Percentiles rank a stretch among this genome's conserved stretches.
These are phyloP conservation scores for Lanmaoa rubissima DNA, from an alignment of 768 basidiomycete species.

Conservation along the genomic window DNA sequence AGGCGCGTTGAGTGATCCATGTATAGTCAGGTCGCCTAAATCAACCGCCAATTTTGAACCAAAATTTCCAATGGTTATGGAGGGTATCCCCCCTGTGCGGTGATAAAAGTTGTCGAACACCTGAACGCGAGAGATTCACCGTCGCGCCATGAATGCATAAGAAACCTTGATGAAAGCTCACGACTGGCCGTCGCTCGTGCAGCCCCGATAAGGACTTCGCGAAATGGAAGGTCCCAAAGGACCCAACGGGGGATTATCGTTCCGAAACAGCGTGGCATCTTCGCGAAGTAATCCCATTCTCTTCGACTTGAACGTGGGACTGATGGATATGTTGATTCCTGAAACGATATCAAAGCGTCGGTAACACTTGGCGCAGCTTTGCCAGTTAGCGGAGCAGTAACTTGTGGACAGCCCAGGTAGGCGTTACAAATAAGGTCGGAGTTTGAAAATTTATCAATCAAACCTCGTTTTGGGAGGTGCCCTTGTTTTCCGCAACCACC, in stretches of 20 bases:
- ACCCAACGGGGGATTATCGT: background rate
- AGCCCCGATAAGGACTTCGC: background rate
- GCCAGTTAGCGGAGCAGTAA: too few species aligned
- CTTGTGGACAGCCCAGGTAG: background rate
- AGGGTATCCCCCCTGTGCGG: background rate
- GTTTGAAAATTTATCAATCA: constrained; percentile 37
- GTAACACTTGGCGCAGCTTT: background rate
- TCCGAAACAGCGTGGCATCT: background rate
- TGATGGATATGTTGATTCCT: background rate
- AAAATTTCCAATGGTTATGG: background rate
- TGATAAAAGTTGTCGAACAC: background rate
- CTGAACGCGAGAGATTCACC: background rate
- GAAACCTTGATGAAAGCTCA: background rate
- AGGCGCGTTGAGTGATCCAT: background rate
- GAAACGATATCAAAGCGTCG: background rate
- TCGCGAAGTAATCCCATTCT: too few species aligned
- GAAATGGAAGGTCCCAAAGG: background rate
- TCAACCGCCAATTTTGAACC: background rate
- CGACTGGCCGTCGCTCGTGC: background rate
- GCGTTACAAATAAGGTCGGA: constrained; percentile 33
- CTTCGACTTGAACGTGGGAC: too few species aligned
- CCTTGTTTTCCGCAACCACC: constrained; percentile 58
- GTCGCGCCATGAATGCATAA: background rate
- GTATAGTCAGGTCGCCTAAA: background rate
- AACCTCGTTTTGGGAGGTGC: constrained; percentile 17